phyloP scores from a whole-genome alignment of 352 stramenopile genomes.

The Phytopythium montanum region DNA sequence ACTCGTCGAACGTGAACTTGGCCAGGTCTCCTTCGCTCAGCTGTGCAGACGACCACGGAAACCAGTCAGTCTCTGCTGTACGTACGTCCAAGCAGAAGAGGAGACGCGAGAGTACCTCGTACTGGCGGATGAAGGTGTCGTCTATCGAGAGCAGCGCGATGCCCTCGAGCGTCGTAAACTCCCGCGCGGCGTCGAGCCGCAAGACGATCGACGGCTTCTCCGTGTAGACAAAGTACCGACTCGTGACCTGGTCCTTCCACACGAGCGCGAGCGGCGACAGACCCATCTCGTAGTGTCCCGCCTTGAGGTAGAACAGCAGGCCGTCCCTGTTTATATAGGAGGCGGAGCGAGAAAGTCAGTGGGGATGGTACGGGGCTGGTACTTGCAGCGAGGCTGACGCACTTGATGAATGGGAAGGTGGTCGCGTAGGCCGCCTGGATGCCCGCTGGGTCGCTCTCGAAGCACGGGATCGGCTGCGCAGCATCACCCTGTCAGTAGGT shows the following conservation, averaged over 20 bases:
- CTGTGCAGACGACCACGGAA: constrained; percentile 15
- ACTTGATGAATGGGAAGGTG: constrained; percentile 86
- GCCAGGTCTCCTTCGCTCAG: constrained; percentile 73
- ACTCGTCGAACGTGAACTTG: constrained; percentile 72
- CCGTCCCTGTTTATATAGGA: constrained; percentile 58
- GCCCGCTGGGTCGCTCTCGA: constrained; percentile 77
- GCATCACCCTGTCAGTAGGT: not conserved
- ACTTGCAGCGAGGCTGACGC: constrained; percentile 10
- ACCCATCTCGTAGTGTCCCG: constrained; percentile 86
- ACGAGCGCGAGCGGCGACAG: constrained; percentile 83
- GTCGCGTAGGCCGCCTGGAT: constrained; percentile 75
- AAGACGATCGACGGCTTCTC: constrained; percentile 76
- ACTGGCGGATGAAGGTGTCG: constrained; percentile 40
- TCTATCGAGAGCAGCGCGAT: constrained; percentile 53
- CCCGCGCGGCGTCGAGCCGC: constrained; percentile 34
- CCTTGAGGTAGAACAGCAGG: constrained; percentile 89
- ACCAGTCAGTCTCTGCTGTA: not conserved
- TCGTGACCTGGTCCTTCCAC: constrained; percentile 88
- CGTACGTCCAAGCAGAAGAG: not conserved
- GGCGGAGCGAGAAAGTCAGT: not conserved
- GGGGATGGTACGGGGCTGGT: not conserved
- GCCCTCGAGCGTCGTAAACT: constrained; percentile 73
- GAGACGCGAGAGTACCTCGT: constrained; percentile 43
- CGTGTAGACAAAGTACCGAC: constrained; percentile 74
- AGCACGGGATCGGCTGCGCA: constrained; percentile 74